phyloP scores from a whole-genome alignment of 2,329 filamentous ascomycete genomes.

The Arthrobotrys sphaeroides region DNA sequence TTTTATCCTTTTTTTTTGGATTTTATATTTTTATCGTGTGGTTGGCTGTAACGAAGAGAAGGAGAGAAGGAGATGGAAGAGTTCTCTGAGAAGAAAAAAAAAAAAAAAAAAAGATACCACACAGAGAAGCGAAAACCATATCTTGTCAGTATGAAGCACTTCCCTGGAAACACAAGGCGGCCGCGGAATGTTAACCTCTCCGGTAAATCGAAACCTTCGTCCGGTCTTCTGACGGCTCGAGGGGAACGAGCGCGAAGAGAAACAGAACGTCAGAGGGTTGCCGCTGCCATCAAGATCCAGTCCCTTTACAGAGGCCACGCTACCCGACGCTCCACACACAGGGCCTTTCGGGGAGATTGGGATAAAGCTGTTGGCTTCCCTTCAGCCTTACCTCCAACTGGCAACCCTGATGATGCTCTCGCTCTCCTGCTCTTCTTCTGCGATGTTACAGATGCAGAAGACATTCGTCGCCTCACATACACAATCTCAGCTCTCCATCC shows the following conservation, averaged over 20 bases:
- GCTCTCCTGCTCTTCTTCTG: constrained; percentile 45
- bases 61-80: constrained; percentile 9
- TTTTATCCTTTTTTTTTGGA: constrained; percentile 25
- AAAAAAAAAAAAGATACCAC: not conserved
- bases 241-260: constrained; percentile 42
- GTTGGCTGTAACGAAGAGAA: not conserved
- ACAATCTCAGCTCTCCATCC: constrained; percentile 10
- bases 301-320: constrained; percentile 30
- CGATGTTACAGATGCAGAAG: not conserved
- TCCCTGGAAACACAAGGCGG: constrained; percentile 84
- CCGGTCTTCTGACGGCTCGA: constrained; percentile 8
- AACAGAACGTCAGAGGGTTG: constrained; percentile 27
- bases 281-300: constrained; percentile 36
- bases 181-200: constrained; percentile 93
- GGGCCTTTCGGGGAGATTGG: constrained; percentile 7
- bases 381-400: not conserved
- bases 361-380: constrained; percentile 27
- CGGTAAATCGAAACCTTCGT: constrained; percentile 63
- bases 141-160: constrained; percentile 61
- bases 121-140: not conserved
- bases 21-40: constrained; percentile 29
- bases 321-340: not conserved
- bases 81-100: constrained; percentile 12
- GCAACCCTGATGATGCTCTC: not conserved
- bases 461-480: constrained; percentile 20